Evolutionary conservation across 768 basidiomycete genomes (phyloP).

Genomic region (Pulveroboletus sp.): DNA sequence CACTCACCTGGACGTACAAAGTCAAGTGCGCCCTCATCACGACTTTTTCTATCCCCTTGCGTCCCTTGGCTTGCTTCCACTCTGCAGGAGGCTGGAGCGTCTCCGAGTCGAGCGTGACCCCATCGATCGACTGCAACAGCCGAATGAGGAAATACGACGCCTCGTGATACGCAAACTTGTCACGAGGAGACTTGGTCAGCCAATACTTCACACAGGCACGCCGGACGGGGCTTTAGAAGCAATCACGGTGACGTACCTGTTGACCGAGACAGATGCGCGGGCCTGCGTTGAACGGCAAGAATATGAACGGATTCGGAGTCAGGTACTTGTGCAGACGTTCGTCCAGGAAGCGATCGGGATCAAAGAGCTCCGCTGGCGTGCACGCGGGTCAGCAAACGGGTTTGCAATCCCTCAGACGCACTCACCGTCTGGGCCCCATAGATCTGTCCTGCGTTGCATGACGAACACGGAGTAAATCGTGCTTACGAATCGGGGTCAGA

Average conservation of each 20-base stretch:
- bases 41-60: conserved; percentile 41
- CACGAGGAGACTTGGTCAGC: not conserved
- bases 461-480: conserved; percentile 24
- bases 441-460: conserved; percentile 37
- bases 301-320: conserved; percentile 61
- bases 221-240: not conserved
- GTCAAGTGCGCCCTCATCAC: conserved; percentile 39
- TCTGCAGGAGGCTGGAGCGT: conserved; percentile 32
- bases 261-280: conserved; percentile 62
- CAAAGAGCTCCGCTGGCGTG: conserved; percentile 39
- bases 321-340: conserved; percentile 50
- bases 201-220: not conserved
- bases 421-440: conserved; percentile 38
- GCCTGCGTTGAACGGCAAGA: conserved; percentile 65
- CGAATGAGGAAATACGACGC: conserved; percentile 52
- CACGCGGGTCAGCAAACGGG: not conserved
- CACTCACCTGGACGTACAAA: conserved; percentile 39
- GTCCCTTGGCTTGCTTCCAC: conserved; percentile 32
- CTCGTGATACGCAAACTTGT: conserved; percentile 53
- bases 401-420: no score
- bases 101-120: conserved; percentile 36
- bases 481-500: conserved; percentile 5
- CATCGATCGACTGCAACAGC: conserved; percentile 46
- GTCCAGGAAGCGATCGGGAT: conserved; percentile 65
- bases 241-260: conserved; percentile 24